phyloP scores from a whole-genome alignment of 2,329 filamentous ascomycete species.

The Septoria linicola region DNA sequence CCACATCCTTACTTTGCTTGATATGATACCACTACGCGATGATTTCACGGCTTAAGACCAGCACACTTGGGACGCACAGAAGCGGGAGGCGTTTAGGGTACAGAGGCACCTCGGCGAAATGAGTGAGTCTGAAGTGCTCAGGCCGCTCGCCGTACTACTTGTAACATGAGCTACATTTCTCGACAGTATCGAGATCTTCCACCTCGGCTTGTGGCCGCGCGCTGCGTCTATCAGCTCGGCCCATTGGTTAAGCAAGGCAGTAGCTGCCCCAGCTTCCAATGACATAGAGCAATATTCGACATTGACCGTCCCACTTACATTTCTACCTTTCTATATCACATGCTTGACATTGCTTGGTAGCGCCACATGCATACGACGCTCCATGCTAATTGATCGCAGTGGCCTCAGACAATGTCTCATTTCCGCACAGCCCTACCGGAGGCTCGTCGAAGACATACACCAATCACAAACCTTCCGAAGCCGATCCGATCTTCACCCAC shows the following conservation, averaged over 20 bases:
- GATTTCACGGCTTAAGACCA: conserved; percentile 8
- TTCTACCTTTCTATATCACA: neutral
- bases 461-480: neutral
- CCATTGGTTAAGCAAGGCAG: neutral
- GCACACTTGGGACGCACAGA: conserved; percentile 8
- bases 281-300: neutral
- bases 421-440: neutral
- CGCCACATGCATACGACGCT: neutral
- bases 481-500: neutral
- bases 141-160: neutral
- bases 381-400: conserved; percentile 1
- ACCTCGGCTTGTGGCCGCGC: neutral
- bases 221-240: neutral
- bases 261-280: neutral
- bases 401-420: conserved; percentile 1
- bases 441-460: neutral
- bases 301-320: neutral
- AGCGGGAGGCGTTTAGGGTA: conserved; percentile 8
- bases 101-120: neutral
- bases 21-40: conserved; percentile 10
- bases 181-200: conserved; percentile 5
- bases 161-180: neutral
- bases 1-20: conserved; percentile 1
- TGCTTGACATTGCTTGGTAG: neutral
- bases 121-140: conserved; percentile 22